Conservation (phyloP, 2,329 filamentous ascomycete genomes). For the Diatrype stigma region DNA sequence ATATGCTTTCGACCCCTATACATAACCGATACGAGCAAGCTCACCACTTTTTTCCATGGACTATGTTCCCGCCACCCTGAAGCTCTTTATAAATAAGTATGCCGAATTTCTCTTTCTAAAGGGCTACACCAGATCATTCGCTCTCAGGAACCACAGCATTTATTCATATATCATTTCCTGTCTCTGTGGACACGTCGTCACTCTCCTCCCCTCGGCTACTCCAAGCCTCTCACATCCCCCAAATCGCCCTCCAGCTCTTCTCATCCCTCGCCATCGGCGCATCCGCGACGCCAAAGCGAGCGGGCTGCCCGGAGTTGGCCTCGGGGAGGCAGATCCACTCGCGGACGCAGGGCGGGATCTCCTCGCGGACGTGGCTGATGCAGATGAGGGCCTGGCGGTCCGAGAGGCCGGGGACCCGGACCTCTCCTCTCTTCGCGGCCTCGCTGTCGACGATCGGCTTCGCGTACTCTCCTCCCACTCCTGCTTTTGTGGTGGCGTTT, state of each 20-base stretch:
- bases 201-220: too few species aligned
- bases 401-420: constrained; percentile 58
- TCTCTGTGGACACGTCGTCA: too few species aligned
- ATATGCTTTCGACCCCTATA: too few species aligned
- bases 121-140: too few species aligned
- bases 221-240: constrained; percentile 47
- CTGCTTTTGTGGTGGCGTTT: constrained; percentile 7
- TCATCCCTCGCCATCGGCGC: constrained; percentile 56
- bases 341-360: constrained; percentile 78
- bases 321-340: constrained; percentile 86
- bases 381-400: constrained; percentile 79
- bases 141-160: too few species aligned
- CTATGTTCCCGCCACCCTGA: too few species aligned
- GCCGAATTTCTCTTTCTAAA: too few species aligned
- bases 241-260: constrained; percentile 61
- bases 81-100: too few species aligned
- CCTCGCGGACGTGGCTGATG: constrained; percentile 85
- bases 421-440: constrained; percentile 36
- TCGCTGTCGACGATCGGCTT: constrained; percentile 41
- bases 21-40: too few species aligned
- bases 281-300: constrained; percentile 61
- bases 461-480: too few species aligned
- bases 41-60: too few species aligned
- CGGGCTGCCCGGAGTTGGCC: constrained; percentile 56
- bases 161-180: too few species aligned